Base-by-base conservation (phyloP, 345 rosid species). In the Arabidopsis arenosa region DNA sequence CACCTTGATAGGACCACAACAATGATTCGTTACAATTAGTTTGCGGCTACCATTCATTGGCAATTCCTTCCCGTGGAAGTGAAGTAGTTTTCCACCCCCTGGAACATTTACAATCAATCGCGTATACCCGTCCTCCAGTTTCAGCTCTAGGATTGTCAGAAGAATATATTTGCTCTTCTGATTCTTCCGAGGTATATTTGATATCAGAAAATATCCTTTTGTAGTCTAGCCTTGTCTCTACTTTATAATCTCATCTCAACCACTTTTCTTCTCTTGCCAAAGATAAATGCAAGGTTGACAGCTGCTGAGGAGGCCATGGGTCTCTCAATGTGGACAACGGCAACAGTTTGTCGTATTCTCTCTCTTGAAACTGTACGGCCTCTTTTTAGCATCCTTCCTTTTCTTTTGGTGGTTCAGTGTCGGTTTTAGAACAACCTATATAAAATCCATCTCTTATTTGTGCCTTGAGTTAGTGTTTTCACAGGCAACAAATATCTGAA, bases 291-390 rank as follows among this genome's bases (percentile, higher is more conserved):
- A 44, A 87, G 83, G 82, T 76, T 93, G 79, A 84, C 91, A 70
- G 93, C 88, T 75, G 94, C 94, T 62, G 98, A 96, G 85, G 98
- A 93, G 83, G 94, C 97, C 74, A 80, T 86, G 82, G 84, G 96
- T 15, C 90, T 96, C 66, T 90, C 99, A 43, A 61, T 89, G 80
- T 96, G 97, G 98, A 91, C 99, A 68, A 89, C 93, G n/a, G 96
- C 98, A 78, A 88, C 98, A n/a, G 73, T 91, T 71, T 96, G 99
- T 51, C 90, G 99, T 62, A 86, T 88, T 76, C 89, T 96, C 72
- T 88, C 98, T 57, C 93, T 96, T 66, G 97, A 93, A 82, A 87
- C 88, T 85, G 99, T 96, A 90, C 73, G 65, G 54, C 43, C 80
- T 76, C 78, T 77, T 80, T 62, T 51, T 39, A 63, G 47, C 59